Evolutionary conservation across 176 grass and related monocot species (phyloP).

Genomic region (Oryza brachyantha): DNA sequence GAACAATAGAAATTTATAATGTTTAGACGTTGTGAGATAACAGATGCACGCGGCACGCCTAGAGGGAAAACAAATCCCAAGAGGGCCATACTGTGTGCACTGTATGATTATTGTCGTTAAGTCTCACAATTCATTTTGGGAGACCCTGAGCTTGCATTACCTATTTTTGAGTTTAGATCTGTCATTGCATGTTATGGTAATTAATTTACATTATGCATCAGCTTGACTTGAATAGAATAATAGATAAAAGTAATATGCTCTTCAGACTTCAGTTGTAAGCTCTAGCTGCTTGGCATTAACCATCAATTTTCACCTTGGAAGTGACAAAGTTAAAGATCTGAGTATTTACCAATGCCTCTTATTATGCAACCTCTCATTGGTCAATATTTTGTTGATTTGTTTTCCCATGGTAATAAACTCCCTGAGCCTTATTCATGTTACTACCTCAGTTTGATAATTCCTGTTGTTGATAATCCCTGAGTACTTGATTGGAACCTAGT

Average conservation of each 20-base stretch:
- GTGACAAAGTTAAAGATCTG: neutral
- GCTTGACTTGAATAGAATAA: neutral
- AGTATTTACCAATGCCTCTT: neutral
- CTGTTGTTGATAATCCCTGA: too few relatives aligned
- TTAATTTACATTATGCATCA: neutral
- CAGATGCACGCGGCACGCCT: constrained; percentile 4
- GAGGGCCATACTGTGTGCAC: constrained; percentile 5
- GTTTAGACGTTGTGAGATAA: constrained; percentile 8
- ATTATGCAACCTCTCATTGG: neutral
- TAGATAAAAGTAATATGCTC: neutral
- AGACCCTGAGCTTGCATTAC: neutral
- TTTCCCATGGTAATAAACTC: neutral
- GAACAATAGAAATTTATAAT: neutral
- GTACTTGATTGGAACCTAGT: neutral
- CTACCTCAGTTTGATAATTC: too few relatives aligned
- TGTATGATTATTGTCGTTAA: neutral
- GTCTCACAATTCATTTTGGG: constrained; percentile 2
- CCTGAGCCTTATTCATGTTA: neutral
- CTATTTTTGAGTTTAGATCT: too few relatives aligned
- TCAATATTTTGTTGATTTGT: neutral
- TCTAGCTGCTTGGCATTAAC: neutral
- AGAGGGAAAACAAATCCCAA: neutral
- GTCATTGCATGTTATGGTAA: neutral
- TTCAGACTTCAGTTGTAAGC: neutral
- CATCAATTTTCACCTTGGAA: neutral